Evolutionary conservation across 352 stramenopile genomes (phyloP), one percentile per base, ranked within the genome.

Genomic region (Blastocystis sp.): DNA sequence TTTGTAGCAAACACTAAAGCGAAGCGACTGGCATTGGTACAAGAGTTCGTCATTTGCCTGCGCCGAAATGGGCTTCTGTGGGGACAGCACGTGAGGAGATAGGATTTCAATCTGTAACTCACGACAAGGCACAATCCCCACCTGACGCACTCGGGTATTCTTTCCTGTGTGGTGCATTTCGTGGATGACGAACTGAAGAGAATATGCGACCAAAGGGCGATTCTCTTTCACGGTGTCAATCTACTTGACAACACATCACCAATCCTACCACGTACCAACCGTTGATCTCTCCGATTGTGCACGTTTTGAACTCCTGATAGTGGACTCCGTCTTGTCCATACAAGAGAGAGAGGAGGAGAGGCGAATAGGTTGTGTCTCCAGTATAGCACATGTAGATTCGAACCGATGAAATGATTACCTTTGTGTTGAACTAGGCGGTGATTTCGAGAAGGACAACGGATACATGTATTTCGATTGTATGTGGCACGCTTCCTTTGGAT

Each of bases 81-180:
- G 13, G 60, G 55, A 51, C 2, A 63, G 35, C n/a, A 67, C 29
- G 33, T 85, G 24, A 29, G 74, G 74, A 41, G 74, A 85, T 1
- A 85, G 45, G n/a, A 85, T 85, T 55, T 69, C 4, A 24, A 77
- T 77, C 66, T 77, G 55, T 3, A 24, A 9, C 16, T 77, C 24
- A 77, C 12, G 16, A 29, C 1, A 45, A 19, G 4, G 3, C 3
- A 45, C 31, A 26, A 37, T 59, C 24, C 26, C 59, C 13, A 69
- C 33, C 29, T 85, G 74, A 33, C 74, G 74, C 41, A 85, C 41
- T 31, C 74, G 55, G 13, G 74, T 85, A 63, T 85, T 85, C 74
- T 85, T 85, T 70, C 74, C 74, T 29, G n/a, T 85, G 51, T 69
- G 74, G 31, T 85, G 60, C 74, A 85, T 85, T 45, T 85, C 74